A percentile compares a stretch with the other conserved stretches of the same genome.
Evolutionary conservation across 1,139 yeast species (phyloP).

Genomic region (Geotrichum cucujoidarum): DNA sequence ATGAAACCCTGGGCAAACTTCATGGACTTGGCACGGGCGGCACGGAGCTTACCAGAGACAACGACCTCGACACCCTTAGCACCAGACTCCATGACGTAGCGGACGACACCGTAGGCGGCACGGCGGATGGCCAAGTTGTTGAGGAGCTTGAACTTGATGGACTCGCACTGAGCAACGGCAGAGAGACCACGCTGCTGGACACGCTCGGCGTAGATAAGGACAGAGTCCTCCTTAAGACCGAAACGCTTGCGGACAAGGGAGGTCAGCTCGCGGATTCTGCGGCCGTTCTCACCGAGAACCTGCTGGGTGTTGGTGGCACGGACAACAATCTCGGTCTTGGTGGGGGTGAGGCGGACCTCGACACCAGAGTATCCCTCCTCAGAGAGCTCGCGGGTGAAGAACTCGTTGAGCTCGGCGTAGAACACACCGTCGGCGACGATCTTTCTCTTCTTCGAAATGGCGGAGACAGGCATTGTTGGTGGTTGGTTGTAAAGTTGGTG

Average conservation of each 20-base stretch:
- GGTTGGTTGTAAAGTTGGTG: neutral
- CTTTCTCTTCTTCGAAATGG: conserved; percentile 43
- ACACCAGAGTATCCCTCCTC: conserved; percentile 99
- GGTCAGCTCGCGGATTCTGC: conserved; percentile 99
- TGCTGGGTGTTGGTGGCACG: conserved; percentile 99
- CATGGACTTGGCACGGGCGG: conserved; percentile 99
- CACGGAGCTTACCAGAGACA: conserved; percentile 98
- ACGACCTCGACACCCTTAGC: conserved; percentile 99
- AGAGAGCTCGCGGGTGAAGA: conserved; percentile 99
- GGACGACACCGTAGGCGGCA: conserved; percentile 99
- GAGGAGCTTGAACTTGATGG: conserved; percentile 95
- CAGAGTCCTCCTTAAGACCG: conserved; percentile 91
- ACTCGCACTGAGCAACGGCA: conserved; percentile 99
- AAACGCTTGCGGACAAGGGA: conserved; percentile 98
- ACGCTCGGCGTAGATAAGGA: conserved; percentile 96
- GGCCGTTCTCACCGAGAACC: conserved; percentile 99
- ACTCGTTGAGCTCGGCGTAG: conserved; percentile 99
- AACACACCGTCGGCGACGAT: conserved; percentile 99
- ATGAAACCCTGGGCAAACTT: conserved; percentile 99
- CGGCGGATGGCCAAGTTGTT: conserved; percentile 99
- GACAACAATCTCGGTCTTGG: conserved; percentile 96
- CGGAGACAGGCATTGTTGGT: conserved; percentile 17
- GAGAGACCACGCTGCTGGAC: conserved; percentile 99
- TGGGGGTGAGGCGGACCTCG: conserved; percentile 98
- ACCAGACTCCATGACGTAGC: conserved; percentile 99